Base-by-base conservation (phyloP, 2,329 filamentous ascomycete species). In the Whalleya microplaca region DNA sequence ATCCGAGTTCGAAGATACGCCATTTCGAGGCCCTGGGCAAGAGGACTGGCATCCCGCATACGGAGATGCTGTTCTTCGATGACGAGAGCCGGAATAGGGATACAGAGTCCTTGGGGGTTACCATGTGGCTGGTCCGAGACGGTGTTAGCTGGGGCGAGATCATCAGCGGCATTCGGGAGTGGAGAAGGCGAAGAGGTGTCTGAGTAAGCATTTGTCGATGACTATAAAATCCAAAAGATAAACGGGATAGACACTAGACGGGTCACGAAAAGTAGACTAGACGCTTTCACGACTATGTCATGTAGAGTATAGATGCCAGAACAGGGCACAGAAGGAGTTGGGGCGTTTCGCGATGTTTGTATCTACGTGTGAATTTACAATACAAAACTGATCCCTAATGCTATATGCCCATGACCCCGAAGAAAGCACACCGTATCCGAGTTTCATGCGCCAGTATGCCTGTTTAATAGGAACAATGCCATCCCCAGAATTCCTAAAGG, bases 51-150 rank as follows among this genome's bases (percentile, higher is more conserved):
- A 73, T 97, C 2, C 76, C 78, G 5, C 96, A 85, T 68, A 83
- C 89, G 62, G 91, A 97, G 46, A 96, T 98, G 88, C 72, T 98
- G 32, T 98, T 98, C 73, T 98, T 98, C 64, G 94, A 98, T 66
- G 94, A 98, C 66, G 94, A 98, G 82, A 80, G 82, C 50, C 78
- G 94, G 58, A 98, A 98, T 70, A 80, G 85, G 55, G 92, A 97
- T 70, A 94, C 96, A 0, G 85, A 88, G 76, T 77, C 71, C 21
- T 68, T 97, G 48, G 93, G 93, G 0, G 89, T 96, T 2, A 90
- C 89, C 0, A 96, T 98, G 85, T 86, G 86, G 69, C 76, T 97
- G 48, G 88, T 98, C 0, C 78, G 84, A 53, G 88, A 96, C 71
- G 93, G 93, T 0, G 85, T 96, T 51, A 87, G 83, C 2, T 88